Base-by-base conservation (phyloP, 768 basidiomycete genomes). In the Mycena kentingensis region DNA sequence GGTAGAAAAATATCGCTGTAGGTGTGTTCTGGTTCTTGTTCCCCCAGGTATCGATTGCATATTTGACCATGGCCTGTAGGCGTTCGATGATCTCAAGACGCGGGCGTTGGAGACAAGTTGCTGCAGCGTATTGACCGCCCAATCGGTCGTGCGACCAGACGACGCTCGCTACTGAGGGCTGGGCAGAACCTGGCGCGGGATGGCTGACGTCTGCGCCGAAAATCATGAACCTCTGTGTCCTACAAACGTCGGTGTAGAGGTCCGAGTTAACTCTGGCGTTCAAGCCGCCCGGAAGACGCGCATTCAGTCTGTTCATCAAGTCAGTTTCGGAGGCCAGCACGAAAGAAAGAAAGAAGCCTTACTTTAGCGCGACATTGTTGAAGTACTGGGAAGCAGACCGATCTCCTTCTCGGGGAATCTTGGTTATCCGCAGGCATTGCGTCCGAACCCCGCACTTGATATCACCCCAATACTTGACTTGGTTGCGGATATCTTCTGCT, bases 391-490 rank as follows among this genome's bases (percentile, higher is more conserved):
- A 39, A 8, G 37, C 37, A 10, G 8, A 10, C 15, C 37, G 37
- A 22, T 39, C 37, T 15, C 37, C 37, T 10, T 15, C 15, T 39
- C 70, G 60, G 68, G 34, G 29, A 6, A 47, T n/a, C 55, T 60
- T 53, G 58, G 68, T 5, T 47, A 47, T 51, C 0, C 64, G 62
- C n/a, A 75, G 58, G 54, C 75, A 77, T 37, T 76, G 74, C 0
- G 76, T 76, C 1, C 69, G 58, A 1, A 75, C 55, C 56, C 62
- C 62, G 3, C 51, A 8, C 16, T 45, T 18, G 2, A 47, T 25
- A 54, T 82, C 81, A 0, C 80, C 78, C 57, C 66, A 73, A 11
- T 68, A 70, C 38, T 82, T 82, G 11, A 82, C 70, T 0, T 53
- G 42, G 6, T 65, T 65, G 10, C 77, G 65, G 0, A 78, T 68